phyloP scores from a whole-genome alignment of 176 grass and related monocot genomes.

The Eragrostis nindensis region DNA sequence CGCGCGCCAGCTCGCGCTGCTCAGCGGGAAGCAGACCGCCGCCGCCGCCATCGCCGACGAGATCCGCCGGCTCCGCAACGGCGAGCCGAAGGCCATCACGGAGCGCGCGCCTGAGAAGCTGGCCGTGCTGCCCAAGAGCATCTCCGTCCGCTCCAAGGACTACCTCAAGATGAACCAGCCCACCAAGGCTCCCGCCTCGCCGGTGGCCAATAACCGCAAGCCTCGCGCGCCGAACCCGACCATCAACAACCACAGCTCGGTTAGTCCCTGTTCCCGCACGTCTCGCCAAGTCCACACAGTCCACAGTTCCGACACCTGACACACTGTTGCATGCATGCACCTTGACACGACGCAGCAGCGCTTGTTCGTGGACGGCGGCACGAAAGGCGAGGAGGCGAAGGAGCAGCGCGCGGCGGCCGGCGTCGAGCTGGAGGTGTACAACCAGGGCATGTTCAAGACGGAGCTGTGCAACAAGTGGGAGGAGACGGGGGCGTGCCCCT shows the following conservation, averaged over 20 bases:
- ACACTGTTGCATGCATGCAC: neutral
- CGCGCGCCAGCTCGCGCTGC: constrained; percentile 47
- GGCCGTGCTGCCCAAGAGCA: constrained; percentile 73
- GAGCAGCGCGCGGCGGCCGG: constrained; percentile 25
- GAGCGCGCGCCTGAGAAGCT: constrained; percentile 53
- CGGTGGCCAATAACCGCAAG: constrained; percentile 28
- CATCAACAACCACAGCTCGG: constrained; percentile 30
- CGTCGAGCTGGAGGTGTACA: constrained; percentile 90
- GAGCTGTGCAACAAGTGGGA: constrained; percentile 99
- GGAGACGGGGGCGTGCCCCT: constrained; percentile 84
- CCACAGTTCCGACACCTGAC: constrained; percentile 9
- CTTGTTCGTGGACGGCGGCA: constrained; percentile 42
- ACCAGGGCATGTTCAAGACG: constrained; percentile 98
- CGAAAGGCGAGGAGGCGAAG: constrained; percentile 38
- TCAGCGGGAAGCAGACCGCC: constrained; percentile 45
- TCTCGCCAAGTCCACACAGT: neutral
- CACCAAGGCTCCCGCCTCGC: neutral
- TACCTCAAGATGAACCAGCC: constrained; percentile 74
- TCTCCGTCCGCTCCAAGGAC: constrained; percentile 81
- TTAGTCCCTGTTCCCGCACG: constrained; percentile 44
- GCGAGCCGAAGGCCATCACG: constrained; percentile 35
- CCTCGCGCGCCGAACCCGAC: constrained; percentile 39
- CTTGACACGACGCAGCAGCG: constrained; percentile 50
- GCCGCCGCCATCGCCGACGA: constrained; percentile 58
- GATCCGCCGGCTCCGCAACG: constrained; percentile 53